Percentiles rank a stretch among this genome's conserved stretches.
Evolutionary conservation across 2,329 filamentous ascomycete genomes (phyloP).

Genomic region (Phoma sp.): DNA sequence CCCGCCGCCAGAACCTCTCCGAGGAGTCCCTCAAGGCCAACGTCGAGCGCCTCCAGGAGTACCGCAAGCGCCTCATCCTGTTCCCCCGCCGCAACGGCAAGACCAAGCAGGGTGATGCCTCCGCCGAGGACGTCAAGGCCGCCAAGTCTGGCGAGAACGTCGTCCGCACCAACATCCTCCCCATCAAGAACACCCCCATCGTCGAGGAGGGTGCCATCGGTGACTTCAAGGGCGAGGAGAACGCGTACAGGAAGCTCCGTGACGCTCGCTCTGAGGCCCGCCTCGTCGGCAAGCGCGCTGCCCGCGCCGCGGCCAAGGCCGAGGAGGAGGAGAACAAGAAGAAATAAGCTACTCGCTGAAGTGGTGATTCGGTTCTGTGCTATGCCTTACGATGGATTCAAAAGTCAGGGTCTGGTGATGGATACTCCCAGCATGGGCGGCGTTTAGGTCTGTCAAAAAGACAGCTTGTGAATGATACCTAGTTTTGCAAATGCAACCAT

Average conservation of each 20-base stretch:
- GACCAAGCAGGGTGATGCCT: constrained; percentile 89
- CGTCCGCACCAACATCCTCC: constrained; percentile 67
- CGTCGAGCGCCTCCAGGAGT: constrained; percentile 97
- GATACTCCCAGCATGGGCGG: constrained; percentile 47
- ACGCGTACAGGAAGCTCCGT: constrained; percentile 87
- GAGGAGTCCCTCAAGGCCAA: constrained; percentile 95
- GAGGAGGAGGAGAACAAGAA: constrained; percentile 80
- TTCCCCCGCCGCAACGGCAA: constrained; percentile 94
- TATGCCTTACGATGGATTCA: constrained; percentile 40
- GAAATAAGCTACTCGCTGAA: constrained; percentile 68
- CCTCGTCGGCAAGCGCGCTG: constrained; percentile 84
- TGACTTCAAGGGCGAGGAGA: constrained; percentile 74
- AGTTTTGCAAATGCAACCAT: constrained; percentile 46
- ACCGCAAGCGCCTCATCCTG: constrained; percentile 94
- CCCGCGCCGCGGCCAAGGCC: constrained; percentile 88
- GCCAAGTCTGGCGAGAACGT: constrained; percentile 64
- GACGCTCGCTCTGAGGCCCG: constrained; percentile 83
- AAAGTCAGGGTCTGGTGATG: constrained; percentile 43
- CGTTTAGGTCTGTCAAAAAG: constrained; percentile 47
- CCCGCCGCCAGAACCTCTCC: constrained; percentile 94
- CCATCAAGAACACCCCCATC: constrained; percentile 74
- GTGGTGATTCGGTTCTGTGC: constrained; percentile 30
- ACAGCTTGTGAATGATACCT: constrained; percentile 49
- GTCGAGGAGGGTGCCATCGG: constrained; percentile 85
- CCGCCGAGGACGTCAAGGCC: constrained; percentile 81